phyloP scores from a whole-genome alignment of 768 basidiomycete species.

The Boletales sp. region DNA sequence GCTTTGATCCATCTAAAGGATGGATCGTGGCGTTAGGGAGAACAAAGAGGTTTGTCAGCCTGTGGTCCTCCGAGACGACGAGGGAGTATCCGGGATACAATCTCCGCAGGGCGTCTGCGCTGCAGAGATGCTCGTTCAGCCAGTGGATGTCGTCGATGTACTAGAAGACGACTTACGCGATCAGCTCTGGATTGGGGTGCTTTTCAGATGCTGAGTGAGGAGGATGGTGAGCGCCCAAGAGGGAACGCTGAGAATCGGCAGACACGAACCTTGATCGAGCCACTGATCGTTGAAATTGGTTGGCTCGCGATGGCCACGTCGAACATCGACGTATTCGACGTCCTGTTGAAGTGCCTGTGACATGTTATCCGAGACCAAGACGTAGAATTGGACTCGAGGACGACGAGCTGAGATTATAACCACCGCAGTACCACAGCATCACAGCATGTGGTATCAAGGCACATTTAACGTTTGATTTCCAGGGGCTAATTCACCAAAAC shows the following conservation, averaged over 20 bases:
- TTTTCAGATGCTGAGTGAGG: conserved; percentile 47
- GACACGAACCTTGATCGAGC: conserved; percentile 46
- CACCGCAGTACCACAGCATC: conserved; percentile 6
- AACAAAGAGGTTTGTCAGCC: conserved; percentile 44
- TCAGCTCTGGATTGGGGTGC: conserved; percentile 41
- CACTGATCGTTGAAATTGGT: conserved; percentile 49
- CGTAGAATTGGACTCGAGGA: no score
- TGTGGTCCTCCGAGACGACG: conserved; percentile 46
- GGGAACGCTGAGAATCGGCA: neutral
- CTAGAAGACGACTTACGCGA: conserved; percentile 36
- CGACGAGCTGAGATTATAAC: conserved; percentile 2
- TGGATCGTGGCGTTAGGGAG: conserved; percentile 48
- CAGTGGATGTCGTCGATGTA: conserved; percentile 3
- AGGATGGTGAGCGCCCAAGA: conserved; percentile 3
- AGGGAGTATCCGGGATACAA: conserved; percentile 62
- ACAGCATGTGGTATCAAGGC: no score
- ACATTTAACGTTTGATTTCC: neutral
- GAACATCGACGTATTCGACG: conserved; percentile 25
- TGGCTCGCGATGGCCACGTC: conserved; percentile 4
- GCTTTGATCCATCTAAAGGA: conserved; percentile 42
- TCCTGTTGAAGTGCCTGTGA: conserved; percentile 13
- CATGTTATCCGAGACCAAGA: conserved; percentile 7
- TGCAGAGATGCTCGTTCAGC: conserved; percentile 5
- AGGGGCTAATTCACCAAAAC: conserved; percentile 21
- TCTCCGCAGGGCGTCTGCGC: conserved; percentile 48